Base-by-base conservation (phyloP, 2,329 filamentous ascomycete species). In the Scopulariopsis brevicaulis region DNA sequence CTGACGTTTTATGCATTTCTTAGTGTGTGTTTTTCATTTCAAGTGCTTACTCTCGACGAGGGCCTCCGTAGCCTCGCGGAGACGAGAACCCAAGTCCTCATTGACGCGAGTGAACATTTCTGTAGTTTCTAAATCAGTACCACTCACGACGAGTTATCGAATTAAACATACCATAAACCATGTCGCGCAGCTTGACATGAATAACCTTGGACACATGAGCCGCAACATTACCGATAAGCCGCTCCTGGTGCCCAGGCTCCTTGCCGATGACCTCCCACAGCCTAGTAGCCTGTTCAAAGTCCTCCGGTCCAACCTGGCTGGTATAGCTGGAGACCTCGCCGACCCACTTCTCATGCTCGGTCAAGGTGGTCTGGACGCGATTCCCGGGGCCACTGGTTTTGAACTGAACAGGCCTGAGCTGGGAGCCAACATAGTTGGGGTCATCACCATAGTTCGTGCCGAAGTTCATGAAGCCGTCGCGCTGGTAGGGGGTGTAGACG, bases 401-500 rank as follows among this genome's bases (percentile, higher is more conserved):
- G 37, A n/a, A n/a, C 12, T 15, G 37, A 6, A 53, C 22, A 2
- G 10, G 48, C 22, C 20, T 5, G 28, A 51, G 48, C 20, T 24
- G 22, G 12, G 51, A 53, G 6, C 51, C 51, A 32, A 53, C 51
- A n/a, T 85, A 86, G 70, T 81, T 82, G 14, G 81, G 80, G 65
- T 83, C 78, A 25, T 74, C 72, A 54, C 81, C 81, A 63, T 84
- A 82, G 71, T 84, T 85, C 58, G 74, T 74, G 71, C 89, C 87
- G 66, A 83, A 76, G 59, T 84, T 80, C 85, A 90, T 90, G 60
- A 69, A 67, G n/a, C 88, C 88, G 65, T 90, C 87, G 61, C 87
- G 82, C 69, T 90, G 86, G 75, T 83, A 88, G 62, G 87, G 87
- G 64, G 86, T 77, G 76, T 81, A 77, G 69, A 74, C 74, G 0